A percentile compares a stretch with the other conserved stretches of the same genome.
Conservation (phyloP, 148 eudicot genomes). For the Nepenthes mirabilis region DNA sequence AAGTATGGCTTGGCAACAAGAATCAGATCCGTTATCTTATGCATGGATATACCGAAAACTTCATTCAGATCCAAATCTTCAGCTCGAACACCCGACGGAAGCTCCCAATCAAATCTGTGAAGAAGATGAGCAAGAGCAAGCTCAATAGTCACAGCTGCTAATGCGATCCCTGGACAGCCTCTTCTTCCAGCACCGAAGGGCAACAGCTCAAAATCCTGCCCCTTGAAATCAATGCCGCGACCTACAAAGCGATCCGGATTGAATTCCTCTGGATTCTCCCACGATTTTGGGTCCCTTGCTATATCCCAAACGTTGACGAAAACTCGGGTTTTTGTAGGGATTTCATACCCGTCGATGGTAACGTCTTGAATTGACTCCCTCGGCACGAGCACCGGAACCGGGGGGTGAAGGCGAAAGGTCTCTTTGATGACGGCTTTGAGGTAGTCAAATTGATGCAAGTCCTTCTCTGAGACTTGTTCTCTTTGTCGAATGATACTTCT, state of each 20-base stretch:
- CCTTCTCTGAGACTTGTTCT: slow-evolving; percentile 21
- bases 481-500: slow-evolving; percentile 19
- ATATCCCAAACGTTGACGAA: slow-evolving; percentile 51
- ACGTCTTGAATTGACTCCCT: slow-evolving; percentile 36
- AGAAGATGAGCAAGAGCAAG: slow-evolving; percentile 50
- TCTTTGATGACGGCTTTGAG: slow-evolving; percentile 46
- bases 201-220: slow-evolving; percentile 49
- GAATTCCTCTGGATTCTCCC: slow-evolving; percentile 45
- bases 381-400: slow-evolving; percentile 45
- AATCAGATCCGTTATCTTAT: slow-evolving; percentile 23
- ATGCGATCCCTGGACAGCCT: slow-evolving; percentile 46
- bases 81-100: slow-evolving; percentile 24
- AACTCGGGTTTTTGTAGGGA: slow-evolving; percentile 31
- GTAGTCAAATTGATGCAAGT: slow-evolving; percentile 33
- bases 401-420: slow-evolving; percentile 38
- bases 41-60: slow-evolving; percentile 46
- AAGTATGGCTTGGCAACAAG: slow-evolving; percentile 20
- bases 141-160: slow-evolving; percentile 30
- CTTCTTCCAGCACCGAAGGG: slow-evolving; percentile 71
- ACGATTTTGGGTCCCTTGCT: slow-evolving; percentile 38
- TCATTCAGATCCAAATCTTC: slow-evolving; percentile 45
- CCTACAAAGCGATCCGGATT: slow-evolving; percentile 37
- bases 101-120: slow-evolving; percentile 49
- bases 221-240: slow-evolving; percentile 35
- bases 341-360: slow-evolving; percentile 25